Conservation (phyloP, 2,329 filamentous ascomycete genomes). For the Trichoderma atrobrunneum region DNA sequence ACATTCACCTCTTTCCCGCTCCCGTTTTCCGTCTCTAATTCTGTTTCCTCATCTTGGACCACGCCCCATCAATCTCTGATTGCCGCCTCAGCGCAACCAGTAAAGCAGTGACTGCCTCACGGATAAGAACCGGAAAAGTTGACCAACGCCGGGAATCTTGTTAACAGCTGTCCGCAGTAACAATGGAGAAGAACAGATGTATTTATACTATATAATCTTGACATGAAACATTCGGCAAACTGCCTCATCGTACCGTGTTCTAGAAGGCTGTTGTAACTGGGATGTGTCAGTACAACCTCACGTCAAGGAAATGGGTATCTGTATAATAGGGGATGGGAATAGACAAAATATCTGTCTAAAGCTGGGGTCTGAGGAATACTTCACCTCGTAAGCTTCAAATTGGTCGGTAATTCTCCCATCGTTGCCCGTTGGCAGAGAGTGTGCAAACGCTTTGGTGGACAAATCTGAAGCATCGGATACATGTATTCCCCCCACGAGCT, state of each 20-base stretch:
- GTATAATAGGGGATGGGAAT: background rate
- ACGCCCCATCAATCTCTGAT: background rate
- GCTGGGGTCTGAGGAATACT: background rate
- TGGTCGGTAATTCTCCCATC: background rate
- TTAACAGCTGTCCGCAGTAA: background rate
- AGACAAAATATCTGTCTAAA: background rate
- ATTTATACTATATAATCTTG: background rate
- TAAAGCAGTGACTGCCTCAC: background rate
- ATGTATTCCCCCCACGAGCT: background rate
- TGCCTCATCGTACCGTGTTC: background rate
- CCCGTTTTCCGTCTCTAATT: background rate
- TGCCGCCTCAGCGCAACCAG: background rate
- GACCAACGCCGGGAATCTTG: background rate
- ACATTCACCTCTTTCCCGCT: background rate
- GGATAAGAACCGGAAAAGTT: background rate
- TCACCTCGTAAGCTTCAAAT: background rate
- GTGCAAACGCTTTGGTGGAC: background rate
- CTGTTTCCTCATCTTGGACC: background rate
- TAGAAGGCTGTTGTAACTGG: background rate
- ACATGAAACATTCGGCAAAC: background rate
- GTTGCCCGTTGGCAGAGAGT: background rate
- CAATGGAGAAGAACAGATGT: background rate
- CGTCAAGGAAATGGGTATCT: background rate
- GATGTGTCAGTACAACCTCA: background rate
- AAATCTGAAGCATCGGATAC: background rate